phyloP scores from a whole-genome alignment of 129 eudicot genomes.

The Mikania micrantha region DNA sequence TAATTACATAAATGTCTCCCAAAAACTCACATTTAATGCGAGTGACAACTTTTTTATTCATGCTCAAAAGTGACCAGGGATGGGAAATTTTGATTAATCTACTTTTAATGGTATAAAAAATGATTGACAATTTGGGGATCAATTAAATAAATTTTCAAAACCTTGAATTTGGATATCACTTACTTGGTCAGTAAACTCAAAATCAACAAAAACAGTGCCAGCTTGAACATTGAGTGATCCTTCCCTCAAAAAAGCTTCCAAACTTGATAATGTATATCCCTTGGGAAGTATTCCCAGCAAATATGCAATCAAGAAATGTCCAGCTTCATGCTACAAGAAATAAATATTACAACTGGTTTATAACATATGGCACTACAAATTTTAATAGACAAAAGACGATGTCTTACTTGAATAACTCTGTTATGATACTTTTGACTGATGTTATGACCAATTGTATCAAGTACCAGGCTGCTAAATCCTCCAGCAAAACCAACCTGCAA shows the following conservation, averaged over 20 bases:
- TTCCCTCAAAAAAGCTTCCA: conserved; percentile 81
- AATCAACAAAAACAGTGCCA: conserved; percentile 88
- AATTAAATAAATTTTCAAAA: background rate
- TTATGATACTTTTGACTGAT: conserved; percentile 85
- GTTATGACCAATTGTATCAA: conserved; percentile 88
- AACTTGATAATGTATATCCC: conserved; percentile 76
- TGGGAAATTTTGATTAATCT: background rate
- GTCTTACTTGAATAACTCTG: conserved; percentile 80
- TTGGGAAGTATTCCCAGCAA: conserved; percentile 80
- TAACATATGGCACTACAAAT: background rate
- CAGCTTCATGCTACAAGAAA: conserved; percentile 77
- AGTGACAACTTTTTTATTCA: background rate
- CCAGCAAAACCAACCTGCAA: conserved; percentile 66
- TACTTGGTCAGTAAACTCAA: conserved; percentile 83
- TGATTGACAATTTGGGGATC: background rate
- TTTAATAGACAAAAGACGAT: background rate
- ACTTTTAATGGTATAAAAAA: background rate
- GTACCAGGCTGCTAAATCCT: conserved; percentile 68
- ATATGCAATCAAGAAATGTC: conserved; percentile 77
- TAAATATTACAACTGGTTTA: background rate
- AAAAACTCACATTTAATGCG: background rate
- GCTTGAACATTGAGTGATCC: conserved; percentile 94
- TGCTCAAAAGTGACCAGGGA: background rate
- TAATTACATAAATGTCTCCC: background rate
- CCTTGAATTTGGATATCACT: conserved; percentile 26